Evolutionary conservation across 169 alveolate species (phyloP), one percentile per base, ranked within the genome.

Genomic region (Plasmodium reichenowi): DNA sequence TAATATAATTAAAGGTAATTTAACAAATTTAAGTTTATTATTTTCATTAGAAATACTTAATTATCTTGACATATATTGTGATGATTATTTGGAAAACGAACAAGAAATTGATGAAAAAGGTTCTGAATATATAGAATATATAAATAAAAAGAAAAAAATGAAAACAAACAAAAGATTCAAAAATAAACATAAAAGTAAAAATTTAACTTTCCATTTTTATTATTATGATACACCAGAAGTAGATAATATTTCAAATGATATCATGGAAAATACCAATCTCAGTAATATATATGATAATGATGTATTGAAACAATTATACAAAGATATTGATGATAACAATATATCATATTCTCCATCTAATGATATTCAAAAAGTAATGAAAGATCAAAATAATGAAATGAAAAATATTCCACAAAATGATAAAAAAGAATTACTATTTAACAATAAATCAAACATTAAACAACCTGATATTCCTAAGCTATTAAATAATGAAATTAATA

Each of bases 21-120:
- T 83, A 50, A 67, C 72, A 24, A 83, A 83, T 62, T 62, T 83
- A 50, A 83, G 91, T 58, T 62, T 83, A 38, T 72, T 83, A 83
- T 83, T 83, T 83, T 56, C 91, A 2, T n/a, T 83, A 26, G 91
- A 83, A 29, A 68, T 83, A n/a, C 68, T 68, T 32, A 83, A 83
- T 22, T 83, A 83, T 62, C 72, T 83, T 20, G 73, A 83, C 54
- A 72, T 56, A 29, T 58, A 83, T 54, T 83, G 91, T 68, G 85
- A 67, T 47, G 83, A 83, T 12, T 26, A 68, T 17, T 2, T 38
- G 5, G 10, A 38, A 38, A 50, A 52, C 12, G 1, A 20, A n/a
- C 26, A 43, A 13, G 80, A 75, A 43, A 45, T n/a, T 32, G 75
- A 45, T 43, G 75, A 47, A 68, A 32, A 38, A 38, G 32, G 15